phyloP scores from a whole-genome alignment of 1,139 yeast species.

The Arxiozyma bovina region DNA sequence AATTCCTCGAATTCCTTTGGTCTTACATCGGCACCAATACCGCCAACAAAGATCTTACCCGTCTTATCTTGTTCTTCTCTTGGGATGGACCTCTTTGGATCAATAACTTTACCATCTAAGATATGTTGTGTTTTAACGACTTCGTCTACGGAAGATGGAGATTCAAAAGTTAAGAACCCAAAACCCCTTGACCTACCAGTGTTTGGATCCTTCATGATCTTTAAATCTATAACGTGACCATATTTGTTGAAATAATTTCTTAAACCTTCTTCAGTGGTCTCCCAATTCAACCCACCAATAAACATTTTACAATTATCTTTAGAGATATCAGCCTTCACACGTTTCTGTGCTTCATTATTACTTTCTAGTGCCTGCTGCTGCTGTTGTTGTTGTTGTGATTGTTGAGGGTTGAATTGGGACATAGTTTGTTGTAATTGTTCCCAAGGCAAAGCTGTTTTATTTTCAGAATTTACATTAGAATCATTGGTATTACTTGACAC shows the following conservation, averaged over 20 bases:
- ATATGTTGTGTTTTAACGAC: conserved; percentile 85
- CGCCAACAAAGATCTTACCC: conserved; percentile 96
- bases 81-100: conserved; percentile 96
- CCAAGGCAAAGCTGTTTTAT: conserved; percentile 24
- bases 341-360: conserved; percentile 9
- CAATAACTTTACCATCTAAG: conserved; percentile 92
- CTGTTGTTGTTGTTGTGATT: conserved; percentile 32
- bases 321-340: conserved; percentile 35
- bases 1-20: conserved; percentile 85
- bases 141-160: conserved; percentile 73
- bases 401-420: conserved; percentile 28
- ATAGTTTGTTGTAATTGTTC: conserved; percentile 31
- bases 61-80: conserved; percentile 97
- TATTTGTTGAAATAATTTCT: conserved; percentile 77
- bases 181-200: conserved; percentile 96
- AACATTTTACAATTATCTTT: conserved; percentile 84
- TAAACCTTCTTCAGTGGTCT: conserved; percentile 81
- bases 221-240: conserved; percentile 84
- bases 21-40: conserved; percentile 91
- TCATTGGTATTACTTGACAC: conserved; percentile 8
- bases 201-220: conserved; percentile 85
- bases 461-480: conserved; percentile 6
- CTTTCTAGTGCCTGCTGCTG: conserved; percentile 28
- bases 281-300: conserved; percentile 98
- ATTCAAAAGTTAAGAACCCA: conserved; percentile 85